Evolutionary conservation across 176 grass and related monocot species (phyloP), one percentile per base, ranked within the genome.

Genomic region (Ensete glaucum): DNA sequence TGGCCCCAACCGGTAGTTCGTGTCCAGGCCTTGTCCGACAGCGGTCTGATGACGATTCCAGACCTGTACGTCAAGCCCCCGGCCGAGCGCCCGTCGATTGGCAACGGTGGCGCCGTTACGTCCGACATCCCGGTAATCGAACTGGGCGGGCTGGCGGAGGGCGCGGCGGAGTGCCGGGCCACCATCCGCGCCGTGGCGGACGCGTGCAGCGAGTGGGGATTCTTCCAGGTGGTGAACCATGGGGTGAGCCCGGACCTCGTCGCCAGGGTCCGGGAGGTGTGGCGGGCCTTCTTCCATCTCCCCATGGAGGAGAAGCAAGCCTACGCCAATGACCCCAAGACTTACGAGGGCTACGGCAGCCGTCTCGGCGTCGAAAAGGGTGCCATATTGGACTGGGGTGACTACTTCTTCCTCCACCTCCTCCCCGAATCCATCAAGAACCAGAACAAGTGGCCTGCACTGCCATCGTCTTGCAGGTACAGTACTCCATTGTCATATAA

Each of bases 191-290:
- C 80, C 21, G 52, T 82, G 10, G 54, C 70, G 1, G 72, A 64
- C 8, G 84, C 84, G 24, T 86, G 84, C 71, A 75, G 80, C 52
- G 80, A 86, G 17, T 86, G 84, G 84, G 84, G 80, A 63, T 79
- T 86, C 79, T 86, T 86, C 68, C 84, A 86, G 54, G 80, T 86
- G 48, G 75, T 82, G 21, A 86, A 86, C 80, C 84, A 86, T 23
- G 84, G 84, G 17, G 69, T 86, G 29, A 49, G 43, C 75, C 19
- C 24, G 9, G 80, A 73, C 20, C 14, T 75, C 29, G 25, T 82
- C 20, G 66, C 27, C 26, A 52, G 59, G 1, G 69, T 62, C 14
- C 58, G 6, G 34, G 80, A 86, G 9, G 75, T 27, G 54, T 86
- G 84, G 84, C 67, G 84, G 50, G 76, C 19, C 49, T 86, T 86